These are phyloP conservation scores for Fusarium sp. DNA, from an alignment of 2,329 filamentous ascomycete species.

Conservation along the genomic window DNA sequence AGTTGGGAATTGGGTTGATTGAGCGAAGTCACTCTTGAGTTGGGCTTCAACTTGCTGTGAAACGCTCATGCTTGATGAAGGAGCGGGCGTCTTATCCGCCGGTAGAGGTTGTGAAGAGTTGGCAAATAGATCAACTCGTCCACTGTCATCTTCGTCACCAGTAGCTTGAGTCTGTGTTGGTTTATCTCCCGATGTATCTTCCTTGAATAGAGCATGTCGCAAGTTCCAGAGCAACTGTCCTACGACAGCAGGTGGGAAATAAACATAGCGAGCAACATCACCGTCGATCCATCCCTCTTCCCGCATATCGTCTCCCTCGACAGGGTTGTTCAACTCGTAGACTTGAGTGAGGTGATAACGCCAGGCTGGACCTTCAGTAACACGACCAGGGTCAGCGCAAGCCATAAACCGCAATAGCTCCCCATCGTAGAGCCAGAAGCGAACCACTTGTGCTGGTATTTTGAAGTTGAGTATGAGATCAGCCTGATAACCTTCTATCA, in stretches of 20 bases:
- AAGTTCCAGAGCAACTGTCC: constrained; percentile 68
- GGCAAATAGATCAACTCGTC: constrained; percentile 31
- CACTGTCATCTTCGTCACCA: constrained; percentile 19
- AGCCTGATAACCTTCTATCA: constrained; percentile 60
- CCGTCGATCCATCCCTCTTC: constrained; percentile 63
- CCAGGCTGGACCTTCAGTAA: constrained; percentile 34
- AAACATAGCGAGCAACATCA: constrained; percentile 61
- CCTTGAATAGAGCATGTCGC: constrained; percentile 57
- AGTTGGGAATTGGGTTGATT: constrained; percentile 49
- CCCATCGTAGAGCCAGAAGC: constrained; percentile 70
- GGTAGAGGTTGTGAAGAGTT: constrained; percentile 30
- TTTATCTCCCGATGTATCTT: constrained; percentile 37
- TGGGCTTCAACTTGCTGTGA: constrained; percentile 64
- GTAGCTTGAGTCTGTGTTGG: constrained; percentile 15
- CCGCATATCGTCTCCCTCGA: constrained; percentile 61
- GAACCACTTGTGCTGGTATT: constrained; percentile 62
- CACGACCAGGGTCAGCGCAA: constrained; percentile 57
- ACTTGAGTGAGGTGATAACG: constrained; percentile 53
- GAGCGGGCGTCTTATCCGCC: constrained; percentile 19
- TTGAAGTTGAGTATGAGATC: constrained; percentile 66
- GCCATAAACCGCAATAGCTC: constrained; percentile 68
- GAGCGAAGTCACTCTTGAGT: constrained; percentile 56
- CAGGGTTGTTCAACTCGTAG: constrained; percentile 70
- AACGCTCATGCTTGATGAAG: constrained; percentile 48
- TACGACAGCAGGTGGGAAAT: constrained; percentile 65